Evolutionary conservation across 23 red algal species (phyloP).

Genomic region (Chondrus crispus): DNA sequence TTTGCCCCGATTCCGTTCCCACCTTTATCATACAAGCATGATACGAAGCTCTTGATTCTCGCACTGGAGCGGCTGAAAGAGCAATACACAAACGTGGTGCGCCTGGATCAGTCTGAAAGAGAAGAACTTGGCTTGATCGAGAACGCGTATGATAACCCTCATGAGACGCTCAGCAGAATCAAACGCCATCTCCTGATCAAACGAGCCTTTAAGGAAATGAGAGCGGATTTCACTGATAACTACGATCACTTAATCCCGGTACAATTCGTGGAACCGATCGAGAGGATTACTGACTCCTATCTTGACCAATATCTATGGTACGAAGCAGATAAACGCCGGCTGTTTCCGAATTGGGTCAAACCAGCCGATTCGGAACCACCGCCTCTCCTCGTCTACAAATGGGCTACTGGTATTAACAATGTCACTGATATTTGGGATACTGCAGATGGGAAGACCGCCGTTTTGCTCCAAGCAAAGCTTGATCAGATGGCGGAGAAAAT

Average conservation of each 20-base stretch:
- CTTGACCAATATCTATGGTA: conserved; percentile 98
- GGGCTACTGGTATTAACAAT: conserved; percentile 86
- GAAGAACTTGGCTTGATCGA: conserved; percentile 90
- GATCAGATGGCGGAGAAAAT: conserved; percentile 78
- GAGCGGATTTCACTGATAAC: conserved; percentile 90
- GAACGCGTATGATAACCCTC: conserved; percentile 85
- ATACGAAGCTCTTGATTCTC: conserved; percentile 91
- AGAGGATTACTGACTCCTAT: conserved; percentile 94
- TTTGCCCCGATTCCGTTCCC: conserved; percentile 93
- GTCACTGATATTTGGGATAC: conserved; percentile 84
- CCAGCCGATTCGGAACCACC: conserved; percentile 92
- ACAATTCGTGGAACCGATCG: conserved; percentile 85
- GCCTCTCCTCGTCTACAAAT: conserved; percentile 94
- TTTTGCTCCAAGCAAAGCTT: conserved; percentile 76
- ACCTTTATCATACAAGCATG: conserved; percentile 88
- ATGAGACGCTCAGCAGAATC: conserved; percentile 88
- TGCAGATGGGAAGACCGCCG: conserved; percentile 55
- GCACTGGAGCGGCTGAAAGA: conserved; percentile 92
- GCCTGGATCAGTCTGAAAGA: conserved; percentile 81
- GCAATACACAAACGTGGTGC: conserved; percentile 62
- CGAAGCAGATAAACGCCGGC: conserved; percentile 82
- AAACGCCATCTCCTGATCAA: conserved; percentile 76
- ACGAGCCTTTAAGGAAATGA: conserved; percentile 81
- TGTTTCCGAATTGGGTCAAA: conserved; percentile 96
- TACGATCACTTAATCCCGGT: conserved; percentile 86